Percentiles rank a stretch among this genome's conserved stretches.
Conservation (phyloP, 345 rosid species). For the Heritiera fomes region DNA sequence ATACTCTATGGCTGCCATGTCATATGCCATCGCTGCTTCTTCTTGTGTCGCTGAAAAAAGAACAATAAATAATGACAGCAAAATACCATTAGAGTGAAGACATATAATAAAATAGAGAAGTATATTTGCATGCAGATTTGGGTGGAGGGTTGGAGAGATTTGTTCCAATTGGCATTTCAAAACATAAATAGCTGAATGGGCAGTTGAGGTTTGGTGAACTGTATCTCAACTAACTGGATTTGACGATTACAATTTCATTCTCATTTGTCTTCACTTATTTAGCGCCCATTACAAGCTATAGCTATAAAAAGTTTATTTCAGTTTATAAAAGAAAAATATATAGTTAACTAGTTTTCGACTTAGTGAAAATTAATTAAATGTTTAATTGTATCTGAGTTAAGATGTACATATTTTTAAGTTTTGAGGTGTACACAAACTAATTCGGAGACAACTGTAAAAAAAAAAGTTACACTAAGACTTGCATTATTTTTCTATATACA, state of each 20-base stretch:
- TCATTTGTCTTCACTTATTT: not conserved
- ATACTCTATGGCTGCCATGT: conserved; percentile 88
- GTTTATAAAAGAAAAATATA: too few relatives aligned
- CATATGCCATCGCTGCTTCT: conserved; percentile 92
- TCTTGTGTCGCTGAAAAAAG: conserved; percentile 76
- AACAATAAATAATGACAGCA: not conserved
- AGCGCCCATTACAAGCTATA: too few relatives aligned
- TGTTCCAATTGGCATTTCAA: conserved; percentile 5
- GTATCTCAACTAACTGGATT: conserved; percentile 34
- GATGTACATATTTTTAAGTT: too few relatives aligned
- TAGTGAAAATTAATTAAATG: too few relatives aligned
- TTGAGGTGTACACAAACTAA: too few relatives aligned
- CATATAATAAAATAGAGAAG: not conserved
- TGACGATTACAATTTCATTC: conserved; percentile 11
- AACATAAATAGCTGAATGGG: conserved; percentile 27
- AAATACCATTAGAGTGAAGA: not conserved
- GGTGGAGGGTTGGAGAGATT: conserved; percentile 30
- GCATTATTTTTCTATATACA: too few relatives aligned
- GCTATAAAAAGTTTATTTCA: too few relatives aligned
- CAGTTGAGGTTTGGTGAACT: conserved; percentile 50
- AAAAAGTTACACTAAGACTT: too few relatives aligned
- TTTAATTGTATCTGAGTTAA: too few relatives aligned
- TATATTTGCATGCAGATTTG: conserved; percentile 35
- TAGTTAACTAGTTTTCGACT: too few relatives aligned
- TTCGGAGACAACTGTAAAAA: too few relatives aligned